Conservation (phyloP, 768 basidiomycete genomes). For the Phanerodontia chrysosporium region DNA sequence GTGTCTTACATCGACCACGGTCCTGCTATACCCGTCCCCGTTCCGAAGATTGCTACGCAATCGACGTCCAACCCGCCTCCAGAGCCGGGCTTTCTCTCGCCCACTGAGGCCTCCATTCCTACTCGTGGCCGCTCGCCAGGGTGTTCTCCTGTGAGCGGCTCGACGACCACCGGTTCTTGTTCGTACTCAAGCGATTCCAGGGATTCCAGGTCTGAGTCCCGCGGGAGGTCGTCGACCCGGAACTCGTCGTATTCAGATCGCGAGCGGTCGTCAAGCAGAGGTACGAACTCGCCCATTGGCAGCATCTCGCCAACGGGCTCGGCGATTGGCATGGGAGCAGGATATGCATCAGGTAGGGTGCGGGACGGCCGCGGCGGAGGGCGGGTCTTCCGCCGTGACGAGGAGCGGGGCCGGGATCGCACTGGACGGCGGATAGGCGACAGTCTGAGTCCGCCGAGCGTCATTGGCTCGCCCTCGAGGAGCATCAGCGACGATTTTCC, state of each 20-base stretch:
- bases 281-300: constrained; percentile 30
- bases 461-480: constrained; percentile 24
- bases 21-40: constrained; percentile 15
- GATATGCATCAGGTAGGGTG: constrained; percentile 12
- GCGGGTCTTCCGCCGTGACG: constrained; percentile 16
- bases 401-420: constrained; percentile 40
- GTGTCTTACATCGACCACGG: constrained; percentile 13
- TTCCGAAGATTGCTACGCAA: constrained; percentile 24
- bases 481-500: constrained; percentile 13
- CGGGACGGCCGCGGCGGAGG: constrained; percentile 8
- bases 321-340: constrained; percentile 18
- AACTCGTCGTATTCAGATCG: constrained; percentile 52
- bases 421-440: constrained; percentile 35
- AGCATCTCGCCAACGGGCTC: constrained; percentile 32
- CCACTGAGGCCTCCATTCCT: constrained; percentile 13
- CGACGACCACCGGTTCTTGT: constrained; percentile 23
- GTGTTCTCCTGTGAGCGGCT: constrained; percentile 19
- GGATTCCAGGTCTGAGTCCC: constrained; percentile 27
- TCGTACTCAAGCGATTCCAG: constrained; percentile 25
- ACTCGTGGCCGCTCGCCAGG: constrained; percentile 19
- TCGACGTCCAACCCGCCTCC: constrained; percentile 23
- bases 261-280: constrained; percentile 32
- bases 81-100: constrained; percentile 21
- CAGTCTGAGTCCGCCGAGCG: constrained; percentile 35
- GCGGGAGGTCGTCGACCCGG: constrained; percentile 54